Base-by-base conservation (phyloP, 768 basidiomycete species). In the Hygrocybe coccinea region DNA sequence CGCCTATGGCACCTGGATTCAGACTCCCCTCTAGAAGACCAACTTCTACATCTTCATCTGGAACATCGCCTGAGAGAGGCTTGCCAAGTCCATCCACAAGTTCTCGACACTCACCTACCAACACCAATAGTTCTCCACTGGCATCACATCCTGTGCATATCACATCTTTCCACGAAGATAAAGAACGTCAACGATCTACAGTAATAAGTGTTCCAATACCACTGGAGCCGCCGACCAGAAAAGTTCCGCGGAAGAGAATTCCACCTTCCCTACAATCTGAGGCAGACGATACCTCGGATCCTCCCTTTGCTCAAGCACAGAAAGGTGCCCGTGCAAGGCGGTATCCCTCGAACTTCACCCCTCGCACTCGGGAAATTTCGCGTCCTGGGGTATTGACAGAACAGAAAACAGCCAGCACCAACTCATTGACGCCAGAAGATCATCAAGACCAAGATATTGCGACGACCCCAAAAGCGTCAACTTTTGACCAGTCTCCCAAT, bases 1-100 rank as follows among this genome's bases (percentile, higher is more conserved):
- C 88, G 3, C 86, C 88, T 3, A 85, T 88, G 83, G 86, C 87
- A 15, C 75, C 82, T 33, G 71, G 69, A 12, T 80, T 75, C 56
- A 74, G 77, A 54, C 65, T 72, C 17, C 65, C 68, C 29, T 69
- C 62, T 55, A 62, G 67, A 67, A 72, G 72, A 37, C 71, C 72
- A n/a, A 63, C 68, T 22, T 72, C 77, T 10, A 68, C 73, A 43
- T 64, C 71, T 2, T 78, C 79, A 5, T 75, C 77, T 1, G 64
- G 65, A 0, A 68, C 69, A 36, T 76, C 79, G 2, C 76, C 78
- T 35, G 78, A 78, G 45, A 56, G 58, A 54, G 67, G 65, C 12
- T 55, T 71, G 15, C 57, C 63, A 53, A 75, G 72, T 63, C 72
- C 74, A 14, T 59, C 71, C 2, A 51, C 60, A 22, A 50, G 61